phyloP scores from a whole-genome alignment of 2,329 filamentous ascomycete genomes.

The Sphaerulina populicola region DNA sequence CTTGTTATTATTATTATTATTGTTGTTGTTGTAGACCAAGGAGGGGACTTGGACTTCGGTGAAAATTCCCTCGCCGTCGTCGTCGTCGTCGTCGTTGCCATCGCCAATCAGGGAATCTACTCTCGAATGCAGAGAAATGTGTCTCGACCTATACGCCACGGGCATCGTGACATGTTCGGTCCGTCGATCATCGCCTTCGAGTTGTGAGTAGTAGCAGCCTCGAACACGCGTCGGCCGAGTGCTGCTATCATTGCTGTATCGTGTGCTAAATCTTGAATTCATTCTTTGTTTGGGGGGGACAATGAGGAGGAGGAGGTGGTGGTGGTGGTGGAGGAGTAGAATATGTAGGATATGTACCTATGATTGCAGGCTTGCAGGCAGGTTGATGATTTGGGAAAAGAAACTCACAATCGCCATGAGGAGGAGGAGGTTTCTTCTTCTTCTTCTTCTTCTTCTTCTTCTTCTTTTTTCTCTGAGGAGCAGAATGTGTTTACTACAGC shows the following conservation, averaged over 20 bases:
- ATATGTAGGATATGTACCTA: too few species aligned
- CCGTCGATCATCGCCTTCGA: background rate
- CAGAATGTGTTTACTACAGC: too few species aligned
- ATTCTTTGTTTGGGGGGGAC: background rate
- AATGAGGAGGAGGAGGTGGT: background rate
- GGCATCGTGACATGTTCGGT: background rate
- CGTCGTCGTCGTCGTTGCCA: slow-evolving; percentile 13
- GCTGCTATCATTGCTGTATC: background rate
- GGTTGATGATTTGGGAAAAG: too few species aligned
- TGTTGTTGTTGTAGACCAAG: too few species aligned
- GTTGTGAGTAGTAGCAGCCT: background rate
- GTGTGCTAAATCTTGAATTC: background rate
- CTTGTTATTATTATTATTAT: too few species aligned
- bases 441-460: too few species aligned
- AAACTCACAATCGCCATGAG: too few species aligned
- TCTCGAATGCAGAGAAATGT: slow-evolving; percentile 29
- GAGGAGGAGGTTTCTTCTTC: too few species aligned
- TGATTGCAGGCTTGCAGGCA: too few species aligned
- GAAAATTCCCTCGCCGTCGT: slow-evolving; percentile 14
- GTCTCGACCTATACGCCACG: slow-evolving; percentile 27
- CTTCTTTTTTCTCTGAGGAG: too few species aligned
- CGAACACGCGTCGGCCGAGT: background rate
- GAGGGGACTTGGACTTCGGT: slow-evolving; percentile 23
- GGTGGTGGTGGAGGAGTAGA: too few species aligned
- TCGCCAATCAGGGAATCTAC: slow-evolving; percentile 24